Evolutionary conservation across 2,329 filamentous ascomycete species (phyloP).

Genomic region (Aspergillus arachidicola): DNA sequence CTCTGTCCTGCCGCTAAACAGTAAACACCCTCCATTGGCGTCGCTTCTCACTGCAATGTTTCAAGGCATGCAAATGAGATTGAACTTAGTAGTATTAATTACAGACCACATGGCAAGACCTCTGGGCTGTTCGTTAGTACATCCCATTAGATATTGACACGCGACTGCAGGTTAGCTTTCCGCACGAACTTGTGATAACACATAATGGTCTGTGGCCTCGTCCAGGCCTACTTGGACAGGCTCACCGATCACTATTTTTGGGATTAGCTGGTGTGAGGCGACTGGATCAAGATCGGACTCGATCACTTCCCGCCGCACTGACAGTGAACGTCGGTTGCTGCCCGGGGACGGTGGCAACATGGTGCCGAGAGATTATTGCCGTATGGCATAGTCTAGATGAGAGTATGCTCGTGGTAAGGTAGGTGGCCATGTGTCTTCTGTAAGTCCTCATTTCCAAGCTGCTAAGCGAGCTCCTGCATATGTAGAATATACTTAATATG

Average conservation of each 20-base stretch:
- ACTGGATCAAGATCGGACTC: neutral
- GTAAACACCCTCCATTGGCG: slow-evolving; percentile 5
- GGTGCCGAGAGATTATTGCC: neutral
- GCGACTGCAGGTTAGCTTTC: neutral
- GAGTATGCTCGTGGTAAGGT: neutral
- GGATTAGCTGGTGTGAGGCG: neutral
- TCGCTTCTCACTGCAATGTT: neutral
- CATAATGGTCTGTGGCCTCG: neutral
- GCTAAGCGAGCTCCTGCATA: neutral
- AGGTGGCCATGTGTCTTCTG: neutral
- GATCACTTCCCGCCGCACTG: neutral
- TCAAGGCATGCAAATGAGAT: neutral
- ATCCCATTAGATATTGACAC: neutral
- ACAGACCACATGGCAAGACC: neutral
- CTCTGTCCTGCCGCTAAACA: neutral
- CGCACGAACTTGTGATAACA: neutral
- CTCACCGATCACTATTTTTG: neutral
- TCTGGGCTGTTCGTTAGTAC: too few relatives aligned
- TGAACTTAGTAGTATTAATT: neutral
- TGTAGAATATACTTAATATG: neutral
- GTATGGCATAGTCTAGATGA: neutral
- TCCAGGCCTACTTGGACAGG: neutral
- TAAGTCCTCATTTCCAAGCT: neutral
- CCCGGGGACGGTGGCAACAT: neutral
- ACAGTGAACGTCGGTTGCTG: neutral